Evolutionary conservation across 257 asterid genomes (phyloP).

Genomic region (Linderniella brevidens): DNA sequence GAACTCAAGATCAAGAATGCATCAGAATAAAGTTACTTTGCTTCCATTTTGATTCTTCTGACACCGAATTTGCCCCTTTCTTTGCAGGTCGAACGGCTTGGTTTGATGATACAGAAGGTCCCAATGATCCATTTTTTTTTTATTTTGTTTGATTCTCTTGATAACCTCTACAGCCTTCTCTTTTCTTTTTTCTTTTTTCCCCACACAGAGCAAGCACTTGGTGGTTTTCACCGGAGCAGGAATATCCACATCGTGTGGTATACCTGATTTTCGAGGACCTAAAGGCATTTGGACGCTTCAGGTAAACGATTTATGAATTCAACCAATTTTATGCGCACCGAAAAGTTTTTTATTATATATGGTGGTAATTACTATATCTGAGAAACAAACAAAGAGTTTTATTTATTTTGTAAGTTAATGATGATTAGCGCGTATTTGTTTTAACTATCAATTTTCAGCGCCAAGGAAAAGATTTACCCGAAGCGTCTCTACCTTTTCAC

Average conservation of each 20-base stretch:
- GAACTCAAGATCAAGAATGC: too few relatives aligned
- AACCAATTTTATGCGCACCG: neutral
- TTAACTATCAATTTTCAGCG: conserved; percentile 26
- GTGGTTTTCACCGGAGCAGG: conserved; percentile 99
- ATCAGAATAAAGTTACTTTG: too few relatives aligned
- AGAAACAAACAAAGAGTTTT: too few relatives aligned
- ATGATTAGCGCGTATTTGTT: neutral
- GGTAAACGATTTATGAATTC: conserved; percentile 23
- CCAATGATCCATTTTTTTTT: neutral
- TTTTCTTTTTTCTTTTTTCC: conserved; percentile 9
- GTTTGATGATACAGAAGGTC: conserved; percentile 61
- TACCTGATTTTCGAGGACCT: conserved; percentile 99
- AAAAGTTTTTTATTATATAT: neutral
- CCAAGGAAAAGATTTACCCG: conserved; percentile 86
- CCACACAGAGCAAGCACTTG: conserved; percentile 82
- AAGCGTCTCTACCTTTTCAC: conserved; percentile 92
- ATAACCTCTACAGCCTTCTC: neutral
- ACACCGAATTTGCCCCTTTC: conserved; percentile 7
- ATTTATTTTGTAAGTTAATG: too few relatives aligned
- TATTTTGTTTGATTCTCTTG: conserved; percentile 13
- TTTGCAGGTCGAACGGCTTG: conserved; percentile 74
- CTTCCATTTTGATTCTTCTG: neutral
- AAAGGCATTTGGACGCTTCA: conserved; percentile 98
- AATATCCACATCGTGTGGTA: conserved; percentile 93
- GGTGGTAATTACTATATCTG: too few relatives aligned